phyloP scores from a whole-genome alignment of 2,329 filamentous ascomycete genomes.

The Tolypocladium album region DNA sequence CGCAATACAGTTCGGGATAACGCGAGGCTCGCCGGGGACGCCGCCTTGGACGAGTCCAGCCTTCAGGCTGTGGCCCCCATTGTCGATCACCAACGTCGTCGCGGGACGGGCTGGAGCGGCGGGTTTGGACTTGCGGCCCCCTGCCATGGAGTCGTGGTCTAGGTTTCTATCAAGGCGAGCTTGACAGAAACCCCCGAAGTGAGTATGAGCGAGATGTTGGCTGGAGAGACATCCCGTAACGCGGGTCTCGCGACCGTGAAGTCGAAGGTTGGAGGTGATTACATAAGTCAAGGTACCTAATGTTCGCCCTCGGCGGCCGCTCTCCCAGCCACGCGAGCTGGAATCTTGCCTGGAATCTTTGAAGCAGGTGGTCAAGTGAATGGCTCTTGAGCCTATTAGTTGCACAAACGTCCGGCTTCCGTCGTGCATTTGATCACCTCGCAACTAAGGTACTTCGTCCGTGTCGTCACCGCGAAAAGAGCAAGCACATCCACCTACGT shows the following conservation, averaged over 20 bases:
- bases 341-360: not conserved
- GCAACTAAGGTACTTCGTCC: too few species aligned
- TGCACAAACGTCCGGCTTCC: not conserved
- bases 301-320: too few species aligned
- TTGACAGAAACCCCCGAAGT: not conserved
- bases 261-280: not conserved
- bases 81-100: constrained; percentile 79
- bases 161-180: not conserved
- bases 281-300: too few species aligned
- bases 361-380: not conserved
- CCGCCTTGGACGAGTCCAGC: constrained; percentile 59
- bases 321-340: not conserved
- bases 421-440: not conserved
- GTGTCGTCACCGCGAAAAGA: not conserved
- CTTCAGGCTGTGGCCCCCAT: constrained; percentile 86
- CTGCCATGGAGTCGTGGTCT: constrained; percentile 24
- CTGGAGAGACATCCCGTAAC: not conserved
- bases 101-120: constrained; percentile 41
- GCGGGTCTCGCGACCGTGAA: not conserved
- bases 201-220: not conserved
- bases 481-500: constrained; percentile 14
- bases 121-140: constrained; percentile 41
- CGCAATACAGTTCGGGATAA: constrained; percentile 83
- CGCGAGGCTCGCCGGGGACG: constrained; percentile 43
- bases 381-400: not conserved